These are phyloP conservation scores for Rosa multiflora DNA, from an alignment of 306 rosid genomes.

Conservation along the genomic window DNA sequence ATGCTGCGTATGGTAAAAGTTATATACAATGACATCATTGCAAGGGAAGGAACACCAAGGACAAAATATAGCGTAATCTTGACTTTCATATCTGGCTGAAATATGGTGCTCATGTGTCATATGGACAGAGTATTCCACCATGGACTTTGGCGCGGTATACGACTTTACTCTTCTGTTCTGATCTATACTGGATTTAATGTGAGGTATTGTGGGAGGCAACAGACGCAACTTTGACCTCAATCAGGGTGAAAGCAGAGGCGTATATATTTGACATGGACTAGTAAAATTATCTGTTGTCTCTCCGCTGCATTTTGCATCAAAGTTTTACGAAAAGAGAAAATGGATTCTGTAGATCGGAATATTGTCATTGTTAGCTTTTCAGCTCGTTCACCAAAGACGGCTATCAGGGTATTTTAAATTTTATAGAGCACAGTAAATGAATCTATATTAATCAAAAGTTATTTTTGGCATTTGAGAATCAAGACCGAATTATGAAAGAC, in stretches of 20 bases:
- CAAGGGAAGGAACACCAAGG: not conserved
- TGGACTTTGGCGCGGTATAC: not conserved
- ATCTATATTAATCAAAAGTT: no score
- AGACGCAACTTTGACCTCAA: not conserved
- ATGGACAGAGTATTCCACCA: not conserved
- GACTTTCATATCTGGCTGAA: not conserved
- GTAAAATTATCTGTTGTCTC: no score
- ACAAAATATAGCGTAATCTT: not conserved
- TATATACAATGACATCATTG: not conserved
- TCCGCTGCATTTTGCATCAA: no score
- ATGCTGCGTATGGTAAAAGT: not conserved
- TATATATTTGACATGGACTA: no score
- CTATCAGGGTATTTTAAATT: no score
- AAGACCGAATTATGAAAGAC: no score
- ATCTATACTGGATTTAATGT: not conserved
- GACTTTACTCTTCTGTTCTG: not conserved
- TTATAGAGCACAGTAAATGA: no score
- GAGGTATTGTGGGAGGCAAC: not conserved
- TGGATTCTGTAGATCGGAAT: no score
- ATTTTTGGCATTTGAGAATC: no score
- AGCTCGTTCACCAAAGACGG: no score
- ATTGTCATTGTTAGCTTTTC: no score
- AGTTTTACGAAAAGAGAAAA: no score
- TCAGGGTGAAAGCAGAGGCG: not conserved
- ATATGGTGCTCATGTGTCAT: not conserved